Base-by-base conservation (phyloP, 169 alveolate species). In the Plasmodium berghei region DNA sequence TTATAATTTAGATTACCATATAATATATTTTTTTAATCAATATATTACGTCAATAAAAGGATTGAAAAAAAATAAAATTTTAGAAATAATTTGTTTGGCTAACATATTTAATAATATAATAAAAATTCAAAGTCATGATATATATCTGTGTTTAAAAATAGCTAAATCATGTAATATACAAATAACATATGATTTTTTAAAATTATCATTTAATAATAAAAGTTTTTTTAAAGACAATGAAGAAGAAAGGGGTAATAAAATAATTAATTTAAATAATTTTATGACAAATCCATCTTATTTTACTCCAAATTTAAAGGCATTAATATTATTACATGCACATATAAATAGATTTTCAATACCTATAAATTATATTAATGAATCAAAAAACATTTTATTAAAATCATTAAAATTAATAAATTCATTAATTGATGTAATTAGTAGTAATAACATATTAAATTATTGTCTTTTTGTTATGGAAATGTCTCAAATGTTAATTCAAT, bases 401-500 rank as follows among this genome's bases (percentile, higher is more conserved):
- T 58, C 93, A 9, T 89, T 97, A 66, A 95, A 97, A 70, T 89
- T 98, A 63, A 88, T 97, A 22, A 98, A 98, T 91, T 99, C 99
- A 6, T 91, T 99, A 95, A 99, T 99, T 20, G 99, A 99, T 89
- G 99, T 99, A 59, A 96, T 98, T 6, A 93, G 98, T 85, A 95
- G 98, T 69, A 95, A 97, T 93, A 98, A 98, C 55, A 97, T 98
- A 97, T 96, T 98, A 87, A 94, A 94, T 46, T 98, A 99, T 45
- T 98, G 99, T 34, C 80, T 99, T 26, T 93, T 95, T 62, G 97
- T 98, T n/a, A 98, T 99, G 99, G 99, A 97, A 70, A 93, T 98
- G 20, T 95, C 98, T 80, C 99, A 99, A 92, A 97, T 98, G 98
- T 86, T 98, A 26, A 98, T 98, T 40, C 99, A 99, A 96, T 99